Evolutionary conservation across 306 rosid species (phyloP), one percentile per base, ranked within the genome.

Genomic region (Begonia fuchsioides): DNA sequence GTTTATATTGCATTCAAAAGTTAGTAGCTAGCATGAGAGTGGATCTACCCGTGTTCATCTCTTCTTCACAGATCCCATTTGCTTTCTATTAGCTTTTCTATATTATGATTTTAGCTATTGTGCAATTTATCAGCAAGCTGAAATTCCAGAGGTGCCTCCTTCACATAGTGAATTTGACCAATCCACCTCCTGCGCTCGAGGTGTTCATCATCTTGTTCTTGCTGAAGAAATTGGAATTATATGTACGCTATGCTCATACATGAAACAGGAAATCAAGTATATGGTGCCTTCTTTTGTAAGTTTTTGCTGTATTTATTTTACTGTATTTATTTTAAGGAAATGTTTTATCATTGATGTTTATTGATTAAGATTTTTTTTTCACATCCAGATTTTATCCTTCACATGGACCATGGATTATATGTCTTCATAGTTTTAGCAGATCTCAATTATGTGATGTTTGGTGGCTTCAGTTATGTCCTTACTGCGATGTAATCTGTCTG

Each of bases 201-300:
- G 94, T 52, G 48, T 47, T 44, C 94, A 83, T 55, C 17, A 51
- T 8, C 53, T 59, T 47, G 12, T 51, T 41, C 66, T 71, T 44
- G 68, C 76, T 39, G 90, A 80, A 16, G 61, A 83, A 58, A 66
- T 74, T 47, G 94, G 94, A 39, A 15, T 54, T 20, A 5, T 8
- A 15, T 83, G 94, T 59, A 32, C 1, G 32, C 35, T 38, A 62
- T 83, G 94, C 60, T 13, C 19, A 11, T 59, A 50, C 12, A 47
- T 83, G 2, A 17, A 49, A 18, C 14, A 9, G 59, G 83, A 80
- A 53, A 80, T 72, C 57, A 69, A 56, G 58, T 13, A 80, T 32
- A 48, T 55, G 38, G 15, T 58, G 17, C 78, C 82, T 43, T 53
- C 68, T 11, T 69, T 80, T 60, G 94, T 80, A 68, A 69, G 94